phyloP scores from a whole-genome alignment of 805 yeast species.

The Candida wancherniae region DNA sequence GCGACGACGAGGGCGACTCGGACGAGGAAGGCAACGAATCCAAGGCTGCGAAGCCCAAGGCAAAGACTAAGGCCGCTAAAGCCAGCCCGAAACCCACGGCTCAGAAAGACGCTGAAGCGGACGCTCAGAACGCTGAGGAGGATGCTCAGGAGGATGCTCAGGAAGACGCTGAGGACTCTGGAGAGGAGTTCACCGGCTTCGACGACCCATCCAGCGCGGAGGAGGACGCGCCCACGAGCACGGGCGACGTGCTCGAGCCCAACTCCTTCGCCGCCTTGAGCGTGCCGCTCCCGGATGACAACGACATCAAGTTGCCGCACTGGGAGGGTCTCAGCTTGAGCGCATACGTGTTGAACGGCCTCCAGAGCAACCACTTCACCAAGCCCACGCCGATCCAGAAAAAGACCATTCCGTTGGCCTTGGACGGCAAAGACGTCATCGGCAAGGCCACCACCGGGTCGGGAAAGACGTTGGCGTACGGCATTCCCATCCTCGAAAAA shows the following conservation, averaged over 20 bases:
- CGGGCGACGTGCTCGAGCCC: conserved; percentile 20
- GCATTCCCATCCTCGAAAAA: conserved; percentile 82
- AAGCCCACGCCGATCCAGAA: conserved; percentile 85
- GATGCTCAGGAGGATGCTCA: conserved; percentile 20
- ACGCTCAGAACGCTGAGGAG: conserved; percentile 14
- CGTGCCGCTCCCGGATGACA: conserved; percentile 27
- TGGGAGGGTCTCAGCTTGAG: conserved; percentile 54
- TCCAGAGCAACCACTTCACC: conserved; percentile 51
- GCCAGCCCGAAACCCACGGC: background rate
- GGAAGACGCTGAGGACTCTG: conserved; percentile 21
- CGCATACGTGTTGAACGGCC: conserved; percentile 55
- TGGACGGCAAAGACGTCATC: conserved; percentile 73
- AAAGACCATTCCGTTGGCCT: conserved; percentile 65
- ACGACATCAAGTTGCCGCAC: conserved; percentile 48
- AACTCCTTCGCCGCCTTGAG: conserved; percentile 25
- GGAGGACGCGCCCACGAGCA: conserved; percentile 7
- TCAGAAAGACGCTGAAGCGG: conserved; percentile 9
- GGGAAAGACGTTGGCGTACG: conserved; percentile 95
- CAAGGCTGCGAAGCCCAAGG: conserved; percentile 15
- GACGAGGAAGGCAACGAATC: conserved; percentile 20
- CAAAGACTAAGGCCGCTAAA: conserved; percentile 10
- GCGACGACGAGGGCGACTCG: conserved; percentile 23
- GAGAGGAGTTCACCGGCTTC: conserved; percentile 25
- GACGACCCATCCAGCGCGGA: conserved; percentile 13
- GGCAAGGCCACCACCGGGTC: conserved; percentile 98